Evolutionary conservation across 2,329 filamentous ascomycete species (phyloP).

Genomic region (Fusarium sp.): DNA sequence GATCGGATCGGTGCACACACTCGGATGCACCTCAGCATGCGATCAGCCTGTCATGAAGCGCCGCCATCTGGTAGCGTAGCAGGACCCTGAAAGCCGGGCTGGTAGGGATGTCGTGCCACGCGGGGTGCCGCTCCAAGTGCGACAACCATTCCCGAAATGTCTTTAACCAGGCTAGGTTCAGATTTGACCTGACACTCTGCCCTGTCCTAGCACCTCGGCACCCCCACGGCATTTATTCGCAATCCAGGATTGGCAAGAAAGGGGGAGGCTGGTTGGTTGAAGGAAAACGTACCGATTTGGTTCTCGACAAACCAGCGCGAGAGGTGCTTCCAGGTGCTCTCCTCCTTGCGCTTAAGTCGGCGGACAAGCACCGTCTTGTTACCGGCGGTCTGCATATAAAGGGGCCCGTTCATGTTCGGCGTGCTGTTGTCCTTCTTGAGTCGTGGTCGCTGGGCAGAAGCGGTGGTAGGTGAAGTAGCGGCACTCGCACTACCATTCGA

Average conservation of each 20-base stretch:
- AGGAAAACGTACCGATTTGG: slow-evolving; percentile 75
- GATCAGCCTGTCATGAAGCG: slow-evolving; percentile 30
- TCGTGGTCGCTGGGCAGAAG: slow-evolving; percentile 44
- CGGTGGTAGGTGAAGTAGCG: slow-evolving; percentile 28
- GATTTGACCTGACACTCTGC: slow-evolving; percentile 25
- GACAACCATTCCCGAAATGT: slow-evolving; percentile 23
- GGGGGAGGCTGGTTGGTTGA: slow-evolving; percentile 15
- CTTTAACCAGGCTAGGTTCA: slow-evolving; percentile 21
- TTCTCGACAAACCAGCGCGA: slow-evolving; percentile 80
- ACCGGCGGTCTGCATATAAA: slow-evolving; percentile 67
- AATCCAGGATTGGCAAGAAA: slow-evolving; percentile 12
- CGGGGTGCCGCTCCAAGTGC: slow-evolving; percentile 40
- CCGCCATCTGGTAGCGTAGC: slow-evolving; percentile 31
- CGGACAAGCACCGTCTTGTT: slow-evolving; percentile 67
- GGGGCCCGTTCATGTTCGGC: slow-evolving; percentile 65
- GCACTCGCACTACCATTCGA: slow-evolving; percentile 31
- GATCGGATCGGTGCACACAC: slow-evolving; percentile 20
- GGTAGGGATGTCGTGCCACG: slow-evolving; percentile 43
- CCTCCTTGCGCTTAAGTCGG: slow-evolving; percentile 71
- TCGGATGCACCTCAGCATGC: slow-evolving; percentile 18
- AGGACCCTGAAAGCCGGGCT: slow-evolving; percentile 29
- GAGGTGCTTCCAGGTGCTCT: slow-evolving; percentile 70
- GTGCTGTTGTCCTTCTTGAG: slow-evolving; percentile 52
- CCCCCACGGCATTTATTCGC: slow-evolving; percentile 18
- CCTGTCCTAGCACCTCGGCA: slow-evolving; percentile 10